Evolutionary conservation across 805 yeast genomes (phyloP).

Genomic region (Candida nemodendra): DNA sequence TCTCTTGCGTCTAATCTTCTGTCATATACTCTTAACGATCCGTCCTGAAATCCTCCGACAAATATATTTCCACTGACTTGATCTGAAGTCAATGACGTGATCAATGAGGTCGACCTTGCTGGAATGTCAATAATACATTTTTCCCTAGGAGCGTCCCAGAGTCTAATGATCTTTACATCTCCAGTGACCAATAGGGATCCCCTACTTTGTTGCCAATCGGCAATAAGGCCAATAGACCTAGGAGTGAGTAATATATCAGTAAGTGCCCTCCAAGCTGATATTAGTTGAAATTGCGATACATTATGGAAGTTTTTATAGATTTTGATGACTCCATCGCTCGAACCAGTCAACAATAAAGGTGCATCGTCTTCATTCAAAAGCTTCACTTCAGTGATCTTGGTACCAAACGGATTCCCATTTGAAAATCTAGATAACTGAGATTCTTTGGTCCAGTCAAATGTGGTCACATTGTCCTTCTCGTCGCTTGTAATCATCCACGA

Average conservation of each 20-base stretch:
- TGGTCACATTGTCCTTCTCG: constrained; percentile 76
- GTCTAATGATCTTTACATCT: constrained; percentile 84
- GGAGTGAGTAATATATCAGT: constrained; percentile 82
- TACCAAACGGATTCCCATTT: constrained; percentile 83
- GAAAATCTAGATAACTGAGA: constrained; percentile 66
- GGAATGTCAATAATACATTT: constrained; percentile 84
- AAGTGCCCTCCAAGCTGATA: constrained; percentile 90
- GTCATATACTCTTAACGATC: constrained; percentile 85
- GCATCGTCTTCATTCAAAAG: constrained; percentile 90
- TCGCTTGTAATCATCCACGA: constrained; percentile 76
- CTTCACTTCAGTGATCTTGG: constrained; percentile 82
- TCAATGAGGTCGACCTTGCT: constrained; percentile 84
- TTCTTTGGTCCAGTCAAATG: constrained; percentile 82
- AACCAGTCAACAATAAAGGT: constrained; percentile 81
- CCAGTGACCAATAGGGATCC: constrained; percentile 92
- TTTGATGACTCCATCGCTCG: constrained; percentile 92
- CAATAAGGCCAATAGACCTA: constrained; percentile 75
- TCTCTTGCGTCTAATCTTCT: constrained; percentile 81
- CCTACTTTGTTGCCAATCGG: constrained; percentile 97
- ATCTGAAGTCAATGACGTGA: constrained; percentile 87
- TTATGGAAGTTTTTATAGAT: constrained; percentile 76
- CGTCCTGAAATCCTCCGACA: constrained; percentile 91
- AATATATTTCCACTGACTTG: constrained; percentile 91
- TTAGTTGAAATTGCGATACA: constrained; percentile 52
- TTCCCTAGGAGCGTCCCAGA: constrained; percentile 98